Conservation (phyloP, 805 yeast species). For the Kodamaea sagamina region DNA sequence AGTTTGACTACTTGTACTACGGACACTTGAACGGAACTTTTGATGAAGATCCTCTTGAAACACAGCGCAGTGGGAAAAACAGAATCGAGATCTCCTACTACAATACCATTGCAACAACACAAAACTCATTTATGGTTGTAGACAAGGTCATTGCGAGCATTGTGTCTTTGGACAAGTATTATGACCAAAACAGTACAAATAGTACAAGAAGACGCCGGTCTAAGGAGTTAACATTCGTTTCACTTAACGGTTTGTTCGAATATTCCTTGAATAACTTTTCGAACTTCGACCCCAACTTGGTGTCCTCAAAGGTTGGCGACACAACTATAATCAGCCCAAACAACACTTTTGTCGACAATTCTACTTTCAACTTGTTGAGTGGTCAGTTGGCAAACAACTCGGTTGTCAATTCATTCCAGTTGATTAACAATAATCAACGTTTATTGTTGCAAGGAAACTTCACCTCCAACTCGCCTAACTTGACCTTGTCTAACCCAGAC, state of each 20-base stretch:
- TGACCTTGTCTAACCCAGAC: slow-evolving; percentile 29
- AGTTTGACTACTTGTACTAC: slow-evolving; percentile 74
- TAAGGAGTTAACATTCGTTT: slow-evolving; percentile 27
- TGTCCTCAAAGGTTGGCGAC: slow-evolving; percentile 22
- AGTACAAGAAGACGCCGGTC: slow-evolving; percentile 21
- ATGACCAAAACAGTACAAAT: slow-evolving; percentile 26
- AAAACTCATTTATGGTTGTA: slow-evolving; percentile 61
- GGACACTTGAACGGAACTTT: slow-evolving; percentile 63
- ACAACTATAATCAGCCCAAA: slow-evolving; percentile 28
- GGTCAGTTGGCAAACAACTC: slow-evolving; percentile 33
- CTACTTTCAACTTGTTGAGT: slow-evolving; percentile 40
- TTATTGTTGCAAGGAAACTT: slow-evolving; percentile 42
- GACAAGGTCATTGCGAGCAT: slow-evolving; percentile 60
- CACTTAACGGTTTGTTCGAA: slow-evolving; percentile 80
- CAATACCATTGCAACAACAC: slow-evolving; percentile 23
- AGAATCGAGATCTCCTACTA: slow-evolving; percentile 32
- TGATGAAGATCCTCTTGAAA: slow-evolving; percentile 33
- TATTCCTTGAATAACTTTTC: slow-evolving; percentile 70
- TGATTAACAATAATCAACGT: slow-evolving; percentile 24
- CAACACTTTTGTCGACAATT: slow-evolving; percentile 43
- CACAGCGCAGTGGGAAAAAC: slow-evolving; percentile 37
- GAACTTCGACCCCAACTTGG: slow-evolving; percentile 30
- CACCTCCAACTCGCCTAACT: slow-evolving; percentile 30
- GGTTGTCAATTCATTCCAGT: slow-evolving; percentile 38
- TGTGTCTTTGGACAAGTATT: slow-evolving; percentile 46